Base-by-base conservation (phyloP, 23 red algal species). In the Chondrus crispus region DNA sequence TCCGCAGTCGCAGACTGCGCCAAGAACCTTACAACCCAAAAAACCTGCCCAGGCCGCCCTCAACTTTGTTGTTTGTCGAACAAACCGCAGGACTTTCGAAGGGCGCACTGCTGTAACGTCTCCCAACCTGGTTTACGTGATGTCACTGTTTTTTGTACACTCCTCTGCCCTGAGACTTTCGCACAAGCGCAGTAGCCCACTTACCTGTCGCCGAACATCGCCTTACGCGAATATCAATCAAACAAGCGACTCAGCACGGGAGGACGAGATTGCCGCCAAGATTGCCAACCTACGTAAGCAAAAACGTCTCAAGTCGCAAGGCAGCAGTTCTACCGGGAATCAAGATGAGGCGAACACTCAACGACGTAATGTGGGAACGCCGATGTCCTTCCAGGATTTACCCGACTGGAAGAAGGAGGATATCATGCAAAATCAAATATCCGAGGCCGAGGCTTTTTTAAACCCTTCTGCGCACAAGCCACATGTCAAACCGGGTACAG, bases 361-460 rank as follows among this genome's bases (percentile, higher is more conserved):
- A 55, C 50, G 50, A 20, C 13, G 13, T 55, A 12, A 12, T 20
- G 20, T 14, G 20, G 12, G 12, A 14, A 12, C 50, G 13, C 20
- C 60, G 26, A 66, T 32, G 6, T 66, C 60, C 14, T 83, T 82
- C 37, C 69, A 44, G n/a, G 58, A 92, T 1, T 83, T 94, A 11
- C 82, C 92, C 63, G 92, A 88, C 75, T 94, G 92, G 92, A 94
- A 94, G 29, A 94, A 81, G 39, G 84, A 87, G 52, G 82, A 94
- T 49, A 64, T 94, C 42, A 71, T 94, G 12, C 82, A 81, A 26
- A 53, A 60, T 9, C 92, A 94, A 81, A 94, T 94, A 5, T 12
- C 30, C 42, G 72, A 81, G 58, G 92, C 92, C 19, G 92, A 94
- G 53, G 38, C 53, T 30, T 94, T 94, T 64, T 81, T 94, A 46